Conservation (phyloP, 1,139 yeast species). For the Pichia sp. region DNA sequence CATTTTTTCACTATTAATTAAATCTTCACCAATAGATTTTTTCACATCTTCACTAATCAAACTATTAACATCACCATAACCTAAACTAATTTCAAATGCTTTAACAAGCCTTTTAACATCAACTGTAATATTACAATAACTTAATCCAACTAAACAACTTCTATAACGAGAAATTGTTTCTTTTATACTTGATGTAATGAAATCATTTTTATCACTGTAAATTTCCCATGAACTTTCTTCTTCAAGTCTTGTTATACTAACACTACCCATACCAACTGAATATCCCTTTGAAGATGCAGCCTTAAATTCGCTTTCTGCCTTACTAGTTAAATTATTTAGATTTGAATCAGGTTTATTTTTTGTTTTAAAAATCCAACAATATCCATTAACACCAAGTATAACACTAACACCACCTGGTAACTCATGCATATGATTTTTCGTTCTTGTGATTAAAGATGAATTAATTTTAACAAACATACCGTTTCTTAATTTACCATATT, state of each 20-base stretch:
- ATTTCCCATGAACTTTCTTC: conserved; percentile 96
- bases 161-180: conserved; percentile 78
- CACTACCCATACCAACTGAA: conserved; percentile 53
- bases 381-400: conserved; percentile 92
- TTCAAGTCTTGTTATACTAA: conserved; percentile 78
- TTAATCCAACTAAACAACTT: conserved; percentile 75
- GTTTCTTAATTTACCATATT: conserved; percentile 90
- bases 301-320: conserved; percentile 37
- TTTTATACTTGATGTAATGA: conserved; percentile 53
- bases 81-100: conserved; percentile 88
- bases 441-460: conserved; percentile 70
- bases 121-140: conserved; percentile 77
- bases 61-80: conserved; percentile 64
- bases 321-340: conserved; percentile 25
- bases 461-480: conserved; percentile 82
- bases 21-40: conserved; percentile 68
- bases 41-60: conserved; percentile 70
- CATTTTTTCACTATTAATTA: conserved; percentile 67
- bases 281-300: conserved; percentile 33
- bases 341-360: conserved; percentile 31
- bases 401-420: conserved; percentile 88
- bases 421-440: conserved; percentile 79
- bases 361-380: conserved; percentile 84
- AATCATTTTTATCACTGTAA: conserved; percentile 83
- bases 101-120: conserved; percentile 72